phyloP scores from a whole-genome alignment of 2,329 filamentous ascomycete genomes.

The Aspergillus latus region DNA sequence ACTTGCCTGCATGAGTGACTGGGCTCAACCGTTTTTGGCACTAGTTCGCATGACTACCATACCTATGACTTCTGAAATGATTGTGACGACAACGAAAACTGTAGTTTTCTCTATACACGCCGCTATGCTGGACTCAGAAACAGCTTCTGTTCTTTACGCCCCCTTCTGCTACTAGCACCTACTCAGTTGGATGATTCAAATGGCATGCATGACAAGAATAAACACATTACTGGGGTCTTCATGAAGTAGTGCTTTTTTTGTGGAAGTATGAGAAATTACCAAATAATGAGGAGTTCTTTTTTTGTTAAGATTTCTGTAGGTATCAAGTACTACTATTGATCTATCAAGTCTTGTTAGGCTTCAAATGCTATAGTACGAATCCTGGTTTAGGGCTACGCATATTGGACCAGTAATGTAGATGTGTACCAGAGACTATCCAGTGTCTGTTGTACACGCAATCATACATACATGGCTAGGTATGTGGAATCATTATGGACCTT shows the following conservation, averaged over 20 bases:
- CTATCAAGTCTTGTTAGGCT: too few species aligned
- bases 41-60: constrained; percentile 1
- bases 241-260: not conserved
- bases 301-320: too few species aligned
- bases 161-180: not conserved
- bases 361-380: too few species aligned
- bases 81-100: constrained; percentile 1
- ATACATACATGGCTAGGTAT: too few species aligned
- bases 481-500: too few species aligned
- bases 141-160: not conserved
- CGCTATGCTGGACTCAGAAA: not conserved
- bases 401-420: too few species aligned
- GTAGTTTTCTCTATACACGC: not conserved
- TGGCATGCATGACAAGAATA: not conserved
- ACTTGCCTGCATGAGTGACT: not conserved
- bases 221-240: not conserved
- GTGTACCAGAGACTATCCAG: too few species aligned
- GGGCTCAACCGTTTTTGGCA: not conserved
- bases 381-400: too few species aligned
- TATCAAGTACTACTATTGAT: too few species aligned
- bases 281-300: too few species aligned
- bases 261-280: too few species aligned
- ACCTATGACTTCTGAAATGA: constrained; percentile 1
- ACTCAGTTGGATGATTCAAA: constrained; percentile 1
- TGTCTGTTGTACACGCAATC: too few species aligned